Evolutionary conservation across 2,329 filamentous ascomycete species (phyloP).

Genomic region (Torrubiellomyces zombiae): DNA sequence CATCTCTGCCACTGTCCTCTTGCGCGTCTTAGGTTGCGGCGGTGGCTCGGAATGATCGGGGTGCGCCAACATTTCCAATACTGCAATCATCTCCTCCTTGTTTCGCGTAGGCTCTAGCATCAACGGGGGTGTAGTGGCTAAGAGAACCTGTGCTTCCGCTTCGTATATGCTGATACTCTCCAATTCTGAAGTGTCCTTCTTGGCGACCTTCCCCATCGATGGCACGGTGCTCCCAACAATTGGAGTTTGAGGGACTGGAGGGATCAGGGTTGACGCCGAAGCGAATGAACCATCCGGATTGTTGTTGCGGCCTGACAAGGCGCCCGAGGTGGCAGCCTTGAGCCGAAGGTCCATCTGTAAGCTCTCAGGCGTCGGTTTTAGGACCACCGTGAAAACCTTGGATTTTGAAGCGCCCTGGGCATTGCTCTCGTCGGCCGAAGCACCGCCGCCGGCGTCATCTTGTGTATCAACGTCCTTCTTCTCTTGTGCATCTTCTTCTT

Average conservation of each 20-base stretch:
- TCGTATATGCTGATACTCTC: slow-evolving; percentile 56
- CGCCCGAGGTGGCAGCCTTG: slow-evolving; percentile 48
- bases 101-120: slow-evolving; percentile 61
- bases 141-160: slow-evolving; percentile 60
- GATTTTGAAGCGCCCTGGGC: slow-evolving; percentile 29
- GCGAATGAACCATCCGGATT: slow-evolving; percentile 29
- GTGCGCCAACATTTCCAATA: slow-evolving; percentile 57
- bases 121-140: slow-evolving; percentile 58
- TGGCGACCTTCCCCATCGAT: slow-evolving; percentile 53
- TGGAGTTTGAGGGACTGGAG: slow-evolving; percentile 42
- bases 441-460: slow-evolving; percentile 46
- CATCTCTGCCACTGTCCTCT: slow-evolving; percentile 87
- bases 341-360: slow-evolving; percentile 60
- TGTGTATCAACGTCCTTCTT: slow-evolving; percentile 22
- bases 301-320: slow-evolving; percentile 15
- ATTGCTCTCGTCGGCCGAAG: too few relatives aligned
- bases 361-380: slow-evolving; percentile 68
- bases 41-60: slow-evolving; percentile 61
- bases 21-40: slow-evolving; percentile 74
- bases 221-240: slow-evolving; percentile 41
- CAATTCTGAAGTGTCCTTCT: slow-evolving; percentile 57
- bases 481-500: slow-evolving; percentile 18
- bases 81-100: slow-evolving; percentile 49
- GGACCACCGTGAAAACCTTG: slow-evolving; percentile 58
- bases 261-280: slow-evolving; percentile 51